phyloP scores from a whole-genome alignment of 2,329 filamentous ascomycete species.

The Corynespora cassiicola region DNA sequence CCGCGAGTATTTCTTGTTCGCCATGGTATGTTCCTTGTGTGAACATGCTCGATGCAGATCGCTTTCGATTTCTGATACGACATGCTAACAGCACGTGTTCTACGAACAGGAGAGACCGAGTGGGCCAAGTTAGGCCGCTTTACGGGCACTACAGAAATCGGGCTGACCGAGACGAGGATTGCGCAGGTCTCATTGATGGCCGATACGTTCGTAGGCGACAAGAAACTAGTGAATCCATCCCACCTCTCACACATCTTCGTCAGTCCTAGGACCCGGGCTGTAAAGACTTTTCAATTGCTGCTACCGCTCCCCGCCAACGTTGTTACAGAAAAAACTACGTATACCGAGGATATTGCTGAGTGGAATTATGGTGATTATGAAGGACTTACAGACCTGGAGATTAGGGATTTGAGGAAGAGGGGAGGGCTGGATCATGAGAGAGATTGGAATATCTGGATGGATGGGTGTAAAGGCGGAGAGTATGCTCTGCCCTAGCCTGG shows the following conservation, averaged over 20 bases:
- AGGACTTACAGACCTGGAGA: slow-evolving; percentile 75
- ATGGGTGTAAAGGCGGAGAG: slow-evolving; percentile 87
- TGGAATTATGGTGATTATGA: slow-evolving; percentile 93
- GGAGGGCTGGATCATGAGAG: slow-evolving; percentile 61
- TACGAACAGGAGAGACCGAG: slow-evolving; percentile 54
- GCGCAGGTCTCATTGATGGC: slow-evolving; percentile 54
- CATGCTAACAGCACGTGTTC: too few relatives aligned
- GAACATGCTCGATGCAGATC: background rate
- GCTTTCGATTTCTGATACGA: too few relatives aligned
- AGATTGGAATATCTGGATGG: slow-evolving; percentile 86
- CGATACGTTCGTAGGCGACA: slow-evolving; percentile 55
- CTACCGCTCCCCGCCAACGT: slow-evolving; percentile 23
- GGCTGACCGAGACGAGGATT: slow-evolving; percentile 57
- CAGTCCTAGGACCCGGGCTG: slow-evolving; percentile 58
- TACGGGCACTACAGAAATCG: slow-evolving; percentile 52
- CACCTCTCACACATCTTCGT: slow-evolving; percentile 57
- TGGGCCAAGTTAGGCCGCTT: slow-evolving; percentile 57
- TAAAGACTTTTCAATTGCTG: slow-evolving; percentile 56
- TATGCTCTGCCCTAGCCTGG: slow-evolving; percentile 8
- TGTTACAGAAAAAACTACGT: slow-evolving; percentile 57
- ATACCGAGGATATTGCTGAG: slow-evolving; percentile 77
- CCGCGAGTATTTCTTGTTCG: slow-evolving; percentile 27
- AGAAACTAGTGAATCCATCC: slow-evolving; percentile 59
- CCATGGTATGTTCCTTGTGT: slow-evolving; percentile 18
- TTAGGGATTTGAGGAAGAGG: slow-evolving; percentile 62